phyloP scores from a whole-genome alignment of 768 basidiomycete genomes.

The Termitomyces sp. region DNA sequence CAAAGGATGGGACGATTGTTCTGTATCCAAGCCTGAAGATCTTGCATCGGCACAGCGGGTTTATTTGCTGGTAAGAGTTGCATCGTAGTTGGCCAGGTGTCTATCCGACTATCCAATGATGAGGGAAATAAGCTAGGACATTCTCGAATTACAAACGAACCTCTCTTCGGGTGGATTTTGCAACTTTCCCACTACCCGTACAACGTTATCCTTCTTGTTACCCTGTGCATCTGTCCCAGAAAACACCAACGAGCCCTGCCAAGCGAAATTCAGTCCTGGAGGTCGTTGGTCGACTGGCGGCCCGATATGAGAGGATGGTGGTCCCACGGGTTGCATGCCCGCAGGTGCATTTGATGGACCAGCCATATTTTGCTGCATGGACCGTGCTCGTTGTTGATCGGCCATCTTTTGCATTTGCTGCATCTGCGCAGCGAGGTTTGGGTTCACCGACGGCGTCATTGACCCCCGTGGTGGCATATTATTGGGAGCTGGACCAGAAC shows the following conservation, averaged over 20 bases:
- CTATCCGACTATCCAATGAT: conserved; percentile 32
- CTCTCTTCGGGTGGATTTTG: conserved; percentile 26
- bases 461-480: conserved; percentile 3
- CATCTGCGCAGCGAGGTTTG: conserved; percentile 34
- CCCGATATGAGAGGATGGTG: not conserved
- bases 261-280: conserved; percentile 19
- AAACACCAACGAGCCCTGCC: conserved; percentile 48
- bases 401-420: conserved; percentile 47
- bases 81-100: conserved; percentile 49
- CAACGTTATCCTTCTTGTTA: conserved; percentile 36
- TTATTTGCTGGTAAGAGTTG: conserved; percentile 35
- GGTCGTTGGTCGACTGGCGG: conserved; percentile 1
- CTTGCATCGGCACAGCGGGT: conserved; percentile 29
- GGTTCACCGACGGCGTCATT: conserved; percentile 6
- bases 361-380: conserved; percentile 8
- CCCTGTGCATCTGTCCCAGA: conserved; percentile 30
- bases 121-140: not conserved
- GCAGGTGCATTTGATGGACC: not conserved
- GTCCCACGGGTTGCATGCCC: conserved; percentile 1
- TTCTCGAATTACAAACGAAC: conserved; percentile 13
- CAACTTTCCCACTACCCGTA: conserved; percentile 30
- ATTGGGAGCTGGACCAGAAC: conserved; percentile 6
- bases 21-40: conserved; percentile 45
- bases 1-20: conserved; percentile 35
- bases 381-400: conserved; percentile 32